These are phyloP conservation scores for Arthrocladium fulminans DNA, from an alignment of 2,329 filamentous ascomycete species.

Conservation along the genomic window DNA sequence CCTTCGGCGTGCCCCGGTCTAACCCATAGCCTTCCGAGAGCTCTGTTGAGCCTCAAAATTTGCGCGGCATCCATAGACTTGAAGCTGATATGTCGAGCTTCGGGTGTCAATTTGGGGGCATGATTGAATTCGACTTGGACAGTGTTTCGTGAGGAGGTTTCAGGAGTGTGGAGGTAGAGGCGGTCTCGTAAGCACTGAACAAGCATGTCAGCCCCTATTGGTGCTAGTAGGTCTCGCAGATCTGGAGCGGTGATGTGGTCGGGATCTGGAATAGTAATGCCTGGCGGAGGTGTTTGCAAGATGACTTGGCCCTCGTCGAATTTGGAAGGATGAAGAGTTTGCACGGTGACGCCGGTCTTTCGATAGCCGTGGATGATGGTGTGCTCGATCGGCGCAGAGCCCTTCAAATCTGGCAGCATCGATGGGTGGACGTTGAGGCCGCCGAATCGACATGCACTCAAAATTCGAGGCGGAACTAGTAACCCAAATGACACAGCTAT, in stretches of 20 bases:
- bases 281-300: slow-evolving; percentile 55
- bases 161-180: slow-evolving; percentile 58
- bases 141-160: slow-evolving; percentile 30
- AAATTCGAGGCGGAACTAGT: slow-evolving; percentile 69
- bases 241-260: slow-evolving; percentile 46
- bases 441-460: slow-evolving; percentile 64
- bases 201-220: slow-evolving; percentile 62
- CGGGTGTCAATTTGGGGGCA: slow-evolving; percentile 64
- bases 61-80: slow-evolving; percentile 43
- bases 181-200: slow-evolving; percentile 53
- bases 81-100: slow-evolving; percentile 58
- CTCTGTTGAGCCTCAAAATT: slow-evolving; percentile 37
- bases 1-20: not conserved
- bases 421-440: slow-evolving; percentile 93
- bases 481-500: slow-evolving; percentile 92
- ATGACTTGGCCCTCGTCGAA: slow-evolving; percentile 78
- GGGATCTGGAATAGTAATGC: slow-evolving; percentile 45
- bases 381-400: slow-evolving; percentile 78
- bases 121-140: slow-evolving; percentile 33
- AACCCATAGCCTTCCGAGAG: slow-evolving; percentile 19
- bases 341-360: slow-evolving; percentile 68
- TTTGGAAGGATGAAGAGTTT: slow-evolving; percentile 65
- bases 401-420: slow-evolving; percentile 64
- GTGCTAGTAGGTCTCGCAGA: slow-evolving; percentile 50
- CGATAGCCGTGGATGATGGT: slow-evolving; percentile 57